phyloP scores from a whole-genome alignment of 2,329 filamentous ascomycete genomes.

The Pseudogymnoascus sp. region DNA sequence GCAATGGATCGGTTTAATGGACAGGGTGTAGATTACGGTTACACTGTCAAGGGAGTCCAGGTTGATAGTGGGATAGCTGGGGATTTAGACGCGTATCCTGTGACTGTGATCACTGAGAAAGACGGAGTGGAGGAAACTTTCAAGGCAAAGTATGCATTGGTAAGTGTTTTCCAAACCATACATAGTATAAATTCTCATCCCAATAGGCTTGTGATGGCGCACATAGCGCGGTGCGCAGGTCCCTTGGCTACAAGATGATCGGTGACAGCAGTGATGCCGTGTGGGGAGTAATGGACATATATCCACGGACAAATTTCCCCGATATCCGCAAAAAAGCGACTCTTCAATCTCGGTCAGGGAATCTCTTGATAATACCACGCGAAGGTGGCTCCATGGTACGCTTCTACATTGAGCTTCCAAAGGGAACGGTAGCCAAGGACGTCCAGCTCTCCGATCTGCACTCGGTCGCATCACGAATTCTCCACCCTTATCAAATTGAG shows the following conservation, averaged over 20 bases:
- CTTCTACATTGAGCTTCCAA: constrained; percentile 52
- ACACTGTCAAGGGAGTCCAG: constrained; percentile 27
- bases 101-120: constrained; percentile 34
- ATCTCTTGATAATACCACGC: constrained; percentile 53
- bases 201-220: constrained; percentile 34
- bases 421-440: constrained; percentile 43
- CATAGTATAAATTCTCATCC: constrained; percentile 19
- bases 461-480: constrained; percentile 34
- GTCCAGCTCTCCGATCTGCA: constrained; percentile 50
- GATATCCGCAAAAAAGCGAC: constrained; percentile 52
- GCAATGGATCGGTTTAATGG: constrained; percentile 37
- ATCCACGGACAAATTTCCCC: constrained; percentile 45
- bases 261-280: constrained; percentile 50
- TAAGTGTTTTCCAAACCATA: constrained; percentile 25
- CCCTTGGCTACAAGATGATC: constrained; percentile 47
- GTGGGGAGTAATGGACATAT: constrained; percentile 51
- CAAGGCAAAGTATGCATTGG: constrained; percentile 43
- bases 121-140: constrained; percentile 34
- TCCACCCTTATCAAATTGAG: constrained; percentile 20
- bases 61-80: constrained; percentile 33
- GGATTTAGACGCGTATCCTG: neutral
- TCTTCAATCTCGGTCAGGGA: constrained; percentile 47
- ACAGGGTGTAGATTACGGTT: constrained; percentile 44
- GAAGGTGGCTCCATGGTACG: constrained; percentile 49
- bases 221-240: constrained; percentile 40